Conservation (phyloP, 805 yeast genomes). For the Blastobotrys muscicola region DNA sequence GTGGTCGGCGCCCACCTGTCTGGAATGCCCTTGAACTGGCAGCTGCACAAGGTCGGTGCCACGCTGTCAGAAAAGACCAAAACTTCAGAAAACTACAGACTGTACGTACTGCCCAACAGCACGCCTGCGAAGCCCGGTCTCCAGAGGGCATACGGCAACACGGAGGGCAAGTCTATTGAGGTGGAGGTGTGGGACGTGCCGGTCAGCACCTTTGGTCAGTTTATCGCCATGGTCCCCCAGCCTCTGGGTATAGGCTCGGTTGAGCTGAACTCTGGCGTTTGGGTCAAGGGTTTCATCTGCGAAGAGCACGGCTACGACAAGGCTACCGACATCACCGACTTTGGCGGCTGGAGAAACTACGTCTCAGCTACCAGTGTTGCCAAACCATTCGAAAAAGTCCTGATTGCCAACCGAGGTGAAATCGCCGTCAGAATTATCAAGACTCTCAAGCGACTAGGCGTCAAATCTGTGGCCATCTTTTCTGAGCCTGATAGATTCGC, state of each 20-base stretch:
- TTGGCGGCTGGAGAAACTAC: slow-evolving; percentile 82
- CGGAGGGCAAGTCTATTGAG: slow-evolving; percentile 48
- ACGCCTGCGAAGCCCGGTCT: slow-evolving; percentile 90
- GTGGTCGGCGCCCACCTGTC: slow-evolving; percentile 94
- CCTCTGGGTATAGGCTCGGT: slow-evolving; percentile 95
- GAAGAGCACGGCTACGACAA: slow-evolving; percentile 78
- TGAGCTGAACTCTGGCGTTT: slow-evolving; percentile 67
- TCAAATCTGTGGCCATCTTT: slow-evolving; percentile 77
- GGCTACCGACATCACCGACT: slow-evolving; percentile 70
- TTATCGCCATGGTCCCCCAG: slow-evolving; percentile 81
- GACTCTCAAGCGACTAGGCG: slow-evolving; percentile 72
- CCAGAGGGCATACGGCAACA: slow-evolving; percentile 44
- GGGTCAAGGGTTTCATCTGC: slow-evolving; percentile 90
- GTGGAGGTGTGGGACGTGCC: slow-evolving; percentile 85
- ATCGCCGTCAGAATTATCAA: slow-evolving; percentile 91
- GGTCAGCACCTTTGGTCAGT: slow-evolving; percentile 63
- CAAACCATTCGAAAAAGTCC: slow-evolving; percentile 71
- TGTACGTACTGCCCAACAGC: slow-evolving; percentile 71
- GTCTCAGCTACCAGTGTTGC: slow-evolving; percentile 27
- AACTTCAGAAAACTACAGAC: slow-evolving; percentile 61
- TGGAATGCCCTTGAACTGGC: slow-evolving; percentile 92
- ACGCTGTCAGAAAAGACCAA: slow-evolving; percentile 52
- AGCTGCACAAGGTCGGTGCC: slow-evolving; percentile 76
- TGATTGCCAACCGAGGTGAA: slow-evolving; percentile 96
- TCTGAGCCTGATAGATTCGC: slow-evolving; percentile 87